Evolutionary conservation across 768 basidiomycete species (phyloP).

Genomic region (Suillus cothurnatus): DNA sequence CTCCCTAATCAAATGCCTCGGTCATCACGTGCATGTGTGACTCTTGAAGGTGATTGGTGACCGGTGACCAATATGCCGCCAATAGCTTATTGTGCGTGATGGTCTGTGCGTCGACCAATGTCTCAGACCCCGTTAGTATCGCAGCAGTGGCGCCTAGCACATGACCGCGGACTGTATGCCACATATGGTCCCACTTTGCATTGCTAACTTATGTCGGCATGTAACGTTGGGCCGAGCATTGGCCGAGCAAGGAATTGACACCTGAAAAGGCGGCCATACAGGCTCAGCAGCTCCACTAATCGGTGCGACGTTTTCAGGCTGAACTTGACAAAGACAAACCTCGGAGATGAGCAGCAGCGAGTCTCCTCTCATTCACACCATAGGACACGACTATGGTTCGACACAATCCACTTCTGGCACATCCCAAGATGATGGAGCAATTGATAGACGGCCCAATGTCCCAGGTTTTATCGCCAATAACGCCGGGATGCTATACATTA

Average conservation of each 20-base stretch:
- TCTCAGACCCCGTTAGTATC: slow-evolving; percentile 1
- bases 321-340: neutral
- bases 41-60: neutral
- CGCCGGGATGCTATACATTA: slow-evolving; percentile 63
- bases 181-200: neutral
- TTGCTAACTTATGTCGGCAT: too few relatives aligned
- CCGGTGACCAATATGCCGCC: neutral
- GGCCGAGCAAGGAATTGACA: too few relatives aligned
- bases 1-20: too few relatives aligned
- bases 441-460: neutral
- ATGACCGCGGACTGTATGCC: neutral
- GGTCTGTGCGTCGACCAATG: neutral
- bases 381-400: neutral
- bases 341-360: neutral
- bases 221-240: too few relatives aligned
- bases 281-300: too few relatives aligned
- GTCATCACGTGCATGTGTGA: neutral
- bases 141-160: neutral
- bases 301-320: neutral
- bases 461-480: slow-evolving; percentile 37
- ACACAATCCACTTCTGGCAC: too few relatives aligned
- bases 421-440: neutral
- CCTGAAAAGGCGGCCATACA: neutral
- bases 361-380: neutral
- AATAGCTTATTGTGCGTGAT: neutral